A percentile compares a stretch with the other conserved stretches of the same genome.
phyloP scores from a whole-genome alignment of 2,329 filamentous ascomycete species.

The Colletotrichum godetiae region DNA sequence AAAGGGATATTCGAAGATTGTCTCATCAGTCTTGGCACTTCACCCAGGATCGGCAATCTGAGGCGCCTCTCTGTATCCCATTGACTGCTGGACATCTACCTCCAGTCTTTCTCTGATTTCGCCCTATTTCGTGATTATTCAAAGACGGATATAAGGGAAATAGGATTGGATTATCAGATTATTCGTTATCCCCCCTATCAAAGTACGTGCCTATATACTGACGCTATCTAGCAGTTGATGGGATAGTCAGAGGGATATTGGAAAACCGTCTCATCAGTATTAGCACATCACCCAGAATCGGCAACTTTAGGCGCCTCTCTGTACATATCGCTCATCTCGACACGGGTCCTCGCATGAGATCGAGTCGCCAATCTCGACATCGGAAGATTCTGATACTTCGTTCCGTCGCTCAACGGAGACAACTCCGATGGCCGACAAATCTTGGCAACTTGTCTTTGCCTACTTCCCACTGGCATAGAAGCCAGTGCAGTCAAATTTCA shows the following conservation, averaged over 20 bases:
- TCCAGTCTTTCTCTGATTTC: too few species aligned
- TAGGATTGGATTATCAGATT: too few species aligned
- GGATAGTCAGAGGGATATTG: not conserved
- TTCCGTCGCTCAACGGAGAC: not conserved
- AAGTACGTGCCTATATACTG: too few species aligned
- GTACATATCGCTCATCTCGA: not conserved
- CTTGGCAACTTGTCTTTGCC: not conserved
- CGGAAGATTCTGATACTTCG: not conserved
- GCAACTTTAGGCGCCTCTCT: not conserved
- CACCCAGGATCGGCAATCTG: too few species aligned
- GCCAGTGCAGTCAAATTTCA: not conserved
- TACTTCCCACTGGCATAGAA: too few species aligned
- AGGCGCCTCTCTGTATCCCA: too few species aligned
- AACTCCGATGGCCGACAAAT: not conserved
- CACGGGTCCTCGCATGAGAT: not conserved
- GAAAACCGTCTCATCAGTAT: not conserved
- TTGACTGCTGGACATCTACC: too few species aligned
- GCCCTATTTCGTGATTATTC: too few species aligned
- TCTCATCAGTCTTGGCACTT: too few species aligned
- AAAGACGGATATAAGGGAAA: too few species aligned
- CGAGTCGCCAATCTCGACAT: not conserved
- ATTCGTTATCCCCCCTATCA: too few species aligned
- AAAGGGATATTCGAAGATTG: too few species aligned
- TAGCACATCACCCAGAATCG: not conserved
- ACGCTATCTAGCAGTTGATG: not conserved